These are phyloP conservation scores for Globisporangium solare DNA, from an alignment of 352 stramenopile genomes.

Conservation along the genomic window DNA sequence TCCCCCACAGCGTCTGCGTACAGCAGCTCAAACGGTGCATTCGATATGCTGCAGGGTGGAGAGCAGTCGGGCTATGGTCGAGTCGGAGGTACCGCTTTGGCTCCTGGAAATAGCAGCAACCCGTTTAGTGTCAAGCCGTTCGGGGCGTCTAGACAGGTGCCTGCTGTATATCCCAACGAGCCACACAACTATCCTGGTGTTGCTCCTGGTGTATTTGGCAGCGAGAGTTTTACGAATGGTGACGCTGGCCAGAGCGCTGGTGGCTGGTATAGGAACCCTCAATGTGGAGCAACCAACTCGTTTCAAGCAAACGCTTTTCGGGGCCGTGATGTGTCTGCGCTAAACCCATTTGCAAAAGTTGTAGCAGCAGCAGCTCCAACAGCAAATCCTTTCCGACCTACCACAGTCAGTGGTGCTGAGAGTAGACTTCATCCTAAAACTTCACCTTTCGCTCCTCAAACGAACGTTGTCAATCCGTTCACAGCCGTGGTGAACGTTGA, in stretches of 20 bases:
- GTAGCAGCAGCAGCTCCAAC: background rate
- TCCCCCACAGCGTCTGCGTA: background rate
- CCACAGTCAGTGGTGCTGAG: background rate
- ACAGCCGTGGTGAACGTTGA: background rate
- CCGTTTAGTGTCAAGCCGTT: conserved; percentile 5
- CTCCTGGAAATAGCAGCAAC: background rate
- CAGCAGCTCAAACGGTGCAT: background rate
- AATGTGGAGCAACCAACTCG: background rate
- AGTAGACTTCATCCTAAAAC: background rate
- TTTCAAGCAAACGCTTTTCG: background rate
- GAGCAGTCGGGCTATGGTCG: background rate
- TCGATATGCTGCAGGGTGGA: background rate
- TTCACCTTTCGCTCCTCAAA: conserved; percentile 1
- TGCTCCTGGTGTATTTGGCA: background rate
- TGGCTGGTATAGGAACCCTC: conserved; percentile 5
- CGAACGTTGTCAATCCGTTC: background rate
- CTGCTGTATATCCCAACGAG: background rate
- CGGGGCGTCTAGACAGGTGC: background rate
- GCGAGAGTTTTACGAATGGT: background rate
- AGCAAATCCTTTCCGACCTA: conserved; percentile 6
- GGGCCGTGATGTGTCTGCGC: background rate
- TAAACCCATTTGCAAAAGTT: background rate
- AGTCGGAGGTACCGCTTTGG: background rate
- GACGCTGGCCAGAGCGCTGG: background rate
- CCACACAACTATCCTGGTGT: background rate